These are phyloP conservation scores for Tricladium varicosporioides DNA, from an alignment of 2,329 filamentous ascomycete genomes.

Conservation along the genomic window DNA sequence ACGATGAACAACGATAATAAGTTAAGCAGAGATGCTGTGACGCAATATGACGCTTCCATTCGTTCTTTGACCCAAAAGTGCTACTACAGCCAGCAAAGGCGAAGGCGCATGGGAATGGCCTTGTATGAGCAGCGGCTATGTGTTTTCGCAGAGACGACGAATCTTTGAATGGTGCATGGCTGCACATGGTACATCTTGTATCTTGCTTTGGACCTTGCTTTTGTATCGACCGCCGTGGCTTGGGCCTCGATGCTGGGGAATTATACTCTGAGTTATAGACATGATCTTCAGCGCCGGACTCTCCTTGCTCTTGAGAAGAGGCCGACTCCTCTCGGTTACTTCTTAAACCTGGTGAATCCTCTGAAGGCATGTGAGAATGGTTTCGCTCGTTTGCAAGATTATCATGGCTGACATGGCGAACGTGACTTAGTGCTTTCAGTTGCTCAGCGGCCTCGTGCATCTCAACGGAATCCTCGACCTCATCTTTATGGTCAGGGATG, in stretches of 20 bases:
- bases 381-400: slow-evolving; percentile 31
- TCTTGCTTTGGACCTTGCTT: slow-evolving; percentile 52
- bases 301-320: slow-evolving; percentile 39
- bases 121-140: slow-evolving; percentile 65
- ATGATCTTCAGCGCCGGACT: slow-evolving; percentile 42
- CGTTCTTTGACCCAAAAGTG: slow-evolving; percentile 89
- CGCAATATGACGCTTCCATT: slow-evolving; percentile 94
- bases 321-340: slow-evolving; percentile 41
- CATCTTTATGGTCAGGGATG: slow-evolving; percentile 40
- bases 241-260: slow-evolving; percentile 32
- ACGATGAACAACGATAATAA: slow-evolving; percentile 63
- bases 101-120: slow-evolving; percentile 83
- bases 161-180: slow-evolving; percentile 65
- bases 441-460: slow-evolving; percentile 69
- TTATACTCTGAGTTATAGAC: slow-evolving; percentile 35
- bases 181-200: slow-evolving; percentile 59
- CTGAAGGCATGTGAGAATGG: slow-evolving; percentile 32
- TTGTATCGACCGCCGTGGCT: slow-evolving; percentile 34
- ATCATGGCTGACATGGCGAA: slow-evolving; percentile 54
- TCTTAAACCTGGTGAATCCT: slow-evolving; percentile 32
- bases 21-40: slow-evolving; percentile 80
- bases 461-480: slow-evolving; percentile 63
- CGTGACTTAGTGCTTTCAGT: slow-evolving; percentile 63
- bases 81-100: slow-evolving; percentile 79
- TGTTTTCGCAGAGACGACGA: slow-evolving; percentile 65